Conservation (phyloP, 1,284 basidiomycete species). For the Taiwanofungus camphoratus region DNA sequence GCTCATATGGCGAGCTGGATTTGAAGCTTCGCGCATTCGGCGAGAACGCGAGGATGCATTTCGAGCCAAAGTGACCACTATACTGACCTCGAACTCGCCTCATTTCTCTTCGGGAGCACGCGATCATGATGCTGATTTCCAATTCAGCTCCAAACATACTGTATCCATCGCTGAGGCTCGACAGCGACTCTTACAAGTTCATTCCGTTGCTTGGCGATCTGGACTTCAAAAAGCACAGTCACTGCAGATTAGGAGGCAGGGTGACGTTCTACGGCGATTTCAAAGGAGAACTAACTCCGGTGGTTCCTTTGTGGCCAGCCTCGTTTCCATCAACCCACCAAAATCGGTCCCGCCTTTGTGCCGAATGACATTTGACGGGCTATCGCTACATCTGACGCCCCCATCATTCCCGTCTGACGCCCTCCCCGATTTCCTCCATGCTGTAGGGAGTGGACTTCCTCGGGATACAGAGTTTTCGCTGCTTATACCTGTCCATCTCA, state of each 20-base stretch:
- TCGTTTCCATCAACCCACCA: conserved; percentile 31
- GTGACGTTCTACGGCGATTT: conserved; percentile 8
- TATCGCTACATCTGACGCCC: conserved; percentile 54
- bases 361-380: conserved; percentile 58
- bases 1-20: conserved; percentile 74
- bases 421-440: conserved; percentile 66
- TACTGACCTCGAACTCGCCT: conserved; percentile 36
- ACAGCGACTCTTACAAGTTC: conserved; percentile 65
- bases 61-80: conserved; percentile 66
- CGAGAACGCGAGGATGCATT: conserved; percentile 81
- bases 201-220: conserved; percentile 73
- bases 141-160: conserved; percentile 58
- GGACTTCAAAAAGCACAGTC: conserved; percentile 16
- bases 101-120: conserved; percentile 15
- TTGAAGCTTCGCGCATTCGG: conserved; percentile 71
- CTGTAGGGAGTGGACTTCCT: conserved; percentile 70
- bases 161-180: conserved; percentile 72
- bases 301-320: conserved; percentile 17
- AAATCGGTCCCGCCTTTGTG: conserved; percentile 66
- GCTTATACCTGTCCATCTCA: conserved; percentile 79
- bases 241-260: conserved; percentile 16
- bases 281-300: conserved; percentile 12
- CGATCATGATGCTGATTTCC: conserved; percentile 32
- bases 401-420: conserved; percentile 59
- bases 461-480: conserved; percentile 72